Percentiles rank a stretch among this genome's conserved stretches.
phyloP scores from a whole-genome alignment of 371 early-diverging fungal species.

The Globomyces sp. region DNA sequence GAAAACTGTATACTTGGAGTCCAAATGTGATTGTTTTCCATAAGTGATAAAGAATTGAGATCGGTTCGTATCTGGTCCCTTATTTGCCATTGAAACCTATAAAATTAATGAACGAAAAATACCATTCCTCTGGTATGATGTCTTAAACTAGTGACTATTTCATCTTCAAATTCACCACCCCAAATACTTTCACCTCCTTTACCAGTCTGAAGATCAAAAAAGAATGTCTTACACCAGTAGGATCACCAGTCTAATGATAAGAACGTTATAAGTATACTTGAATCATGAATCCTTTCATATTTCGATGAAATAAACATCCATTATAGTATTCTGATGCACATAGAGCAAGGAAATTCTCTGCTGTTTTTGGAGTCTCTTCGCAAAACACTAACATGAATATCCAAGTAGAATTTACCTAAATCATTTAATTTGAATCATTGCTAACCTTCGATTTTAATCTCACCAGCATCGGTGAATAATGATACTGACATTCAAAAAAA shows the following conservation, averaged over 20 bases:
- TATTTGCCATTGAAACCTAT: conserved; percentile 96
- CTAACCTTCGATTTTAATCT: too few relatives aligned
- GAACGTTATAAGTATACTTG: conserved; percentile 52
- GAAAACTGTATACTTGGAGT: conserved; percentile 93
- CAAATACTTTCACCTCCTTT: conserved; percentile 88
- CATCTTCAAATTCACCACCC: conserved; percentile 84
- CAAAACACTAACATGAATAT: not conserved
- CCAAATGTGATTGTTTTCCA: conserved; percentile 40
- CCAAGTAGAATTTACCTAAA: not conserved
- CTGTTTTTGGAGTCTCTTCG: not conserved
- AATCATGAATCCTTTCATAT: conserved; percentile 88
- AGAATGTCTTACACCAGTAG: conserved; percentile 54
- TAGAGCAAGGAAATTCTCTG: conserved; percentile 90
- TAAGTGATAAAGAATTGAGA: conserved; percentile 50
- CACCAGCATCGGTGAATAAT: too few relatives aligned
- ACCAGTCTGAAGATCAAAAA: conserved; percentile 40
- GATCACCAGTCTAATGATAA: conserved; percentile 76
- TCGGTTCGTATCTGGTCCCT: conserved; percentile 65
- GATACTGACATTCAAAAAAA: too few relatives aligned
- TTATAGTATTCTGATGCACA: conserved; percentile 94
- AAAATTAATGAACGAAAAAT: not conserved
- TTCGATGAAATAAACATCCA: conserved; percentile 77
- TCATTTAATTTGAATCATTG: not conserved
- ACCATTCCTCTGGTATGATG: conserved; percentile 34
- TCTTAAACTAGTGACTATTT: conserved; percentile 78